These are phyloP conservation scores for Chloranthus sessilifolius DNA, from an alignment of 164 flowering plant genomes.

Conservation along the genomic window DNA sequence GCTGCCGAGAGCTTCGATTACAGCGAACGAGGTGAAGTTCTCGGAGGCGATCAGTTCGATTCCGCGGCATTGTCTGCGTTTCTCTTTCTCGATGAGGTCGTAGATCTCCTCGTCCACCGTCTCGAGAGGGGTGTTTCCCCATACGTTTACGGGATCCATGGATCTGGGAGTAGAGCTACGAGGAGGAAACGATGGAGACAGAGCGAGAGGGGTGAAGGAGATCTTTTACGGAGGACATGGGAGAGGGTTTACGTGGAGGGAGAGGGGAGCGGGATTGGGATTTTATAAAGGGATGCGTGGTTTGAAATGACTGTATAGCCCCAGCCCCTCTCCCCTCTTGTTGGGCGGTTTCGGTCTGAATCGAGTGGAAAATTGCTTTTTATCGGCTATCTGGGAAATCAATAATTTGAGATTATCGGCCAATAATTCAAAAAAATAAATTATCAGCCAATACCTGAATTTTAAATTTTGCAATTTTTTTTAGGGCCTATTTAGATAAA, in stretches of 20 bases:
- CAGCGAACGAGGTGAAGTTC: slow-evolving; percentile 96
- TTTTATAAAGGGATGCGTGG: not conserved
- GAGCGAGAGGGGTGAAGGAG: not conserved
- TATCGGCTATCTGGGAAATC: too few relatives aligned
- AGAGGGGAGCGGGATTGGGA: not conserved
- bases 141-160: slow-evolving; percentile 77
- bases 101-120: slow-evolving; percentile 69
- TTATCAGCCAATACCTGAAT: too few relatives aligned
- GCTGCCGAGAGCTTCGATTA: slow-evolving; percentile 88
- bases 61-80: slow-evolving; percentile 88
- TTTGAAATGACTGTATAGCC: not conserved
- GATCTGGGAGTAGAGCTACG: not conserved
- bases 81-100: slow-evolving; percentile 97
- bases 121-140: slow-evolving; percentile 80
- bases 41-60: slow-evolving; percentile 98
- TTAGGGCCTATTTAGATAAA: too few relatives aligned
- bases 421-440: too few relatives aligned
- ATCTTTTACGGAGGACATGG: too few relatives aligned
- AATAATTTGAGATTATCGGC: too few relatives aligned
- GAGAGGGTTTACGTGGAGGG: too few relatives aligned
- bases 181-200: not conserved
- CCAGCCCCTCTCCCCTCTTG: too few relatives aligned
- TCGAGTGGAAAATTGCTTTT: too few relatives aligned
- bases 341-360: too few relatives aligned
- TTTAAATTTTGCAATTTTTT: too few relatives aligned